phyloP scores from a whole-genome alignment of 345 rosid species.

The Boechera stricta region DNA sequence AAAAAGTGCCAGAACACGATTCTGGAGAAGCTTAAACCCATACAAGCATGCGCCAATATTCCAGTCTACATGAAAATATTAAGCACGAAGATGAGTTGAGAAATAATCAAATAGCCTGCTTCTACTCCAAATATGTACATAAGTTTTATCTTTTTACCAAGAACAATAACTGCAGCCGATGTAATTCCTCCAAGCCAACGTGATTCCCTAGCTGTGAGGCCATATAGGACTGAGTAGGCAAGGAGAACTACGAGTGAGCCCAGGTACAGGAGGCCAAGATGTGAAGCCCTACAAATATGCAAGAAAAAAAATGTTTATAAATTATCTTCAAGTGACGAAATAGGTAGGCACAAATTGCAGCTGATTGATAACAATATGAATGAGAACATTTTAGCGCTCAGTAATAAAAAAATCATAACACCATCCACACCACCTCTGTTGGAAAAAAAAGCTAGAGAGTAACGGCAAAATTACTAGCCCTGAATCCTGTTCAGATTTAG shows the following conservation, averaged over 20 bases:
- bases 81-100: constrained; percentile 31
- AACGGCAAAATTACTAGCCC: constrained; percentile 2
- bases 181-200: constrained; percentile 98
- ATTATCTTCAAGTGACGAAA: constrained; percentile 13
- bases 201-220: constrained; percentile 90
- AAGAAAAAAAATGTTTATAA: neutral
- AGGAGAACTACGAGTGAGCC: constrained; percentile 88
- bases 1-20: constrained; percentile 87
- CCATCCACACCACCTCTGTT: neutral
- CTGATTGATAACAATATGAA: constrained; percentile 11
- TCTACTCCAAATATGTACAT: constrained; percentile 30
- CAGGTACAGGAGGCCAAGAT: constrained; percentile 88
- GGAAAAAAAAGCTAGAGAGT: neutral
- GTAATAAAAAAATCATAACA: constrained; percentile 5
- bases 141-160: constrained; percentile 58
- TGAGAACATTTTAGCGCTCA: constrained; percentile 16
- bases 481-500: constrained; percentile 15
- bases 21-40: constrained; percentile 90
- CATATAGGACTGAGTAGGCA: constrained; percentile 91
- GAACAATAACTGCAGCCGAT: constrained; percentile 92
- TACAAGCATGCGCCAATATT: constrained; percentile 98
- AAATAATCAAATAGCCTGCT: constrained; percentile 20
- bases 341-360: constrained; percentile 6
- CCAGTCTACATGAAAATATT: constrained; percentile 74
- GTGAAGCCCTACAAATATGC: constrained; percentile 77